Conservation (phyloP, 139 green algal genomes). For the Tetraselmis chui region DNA sequence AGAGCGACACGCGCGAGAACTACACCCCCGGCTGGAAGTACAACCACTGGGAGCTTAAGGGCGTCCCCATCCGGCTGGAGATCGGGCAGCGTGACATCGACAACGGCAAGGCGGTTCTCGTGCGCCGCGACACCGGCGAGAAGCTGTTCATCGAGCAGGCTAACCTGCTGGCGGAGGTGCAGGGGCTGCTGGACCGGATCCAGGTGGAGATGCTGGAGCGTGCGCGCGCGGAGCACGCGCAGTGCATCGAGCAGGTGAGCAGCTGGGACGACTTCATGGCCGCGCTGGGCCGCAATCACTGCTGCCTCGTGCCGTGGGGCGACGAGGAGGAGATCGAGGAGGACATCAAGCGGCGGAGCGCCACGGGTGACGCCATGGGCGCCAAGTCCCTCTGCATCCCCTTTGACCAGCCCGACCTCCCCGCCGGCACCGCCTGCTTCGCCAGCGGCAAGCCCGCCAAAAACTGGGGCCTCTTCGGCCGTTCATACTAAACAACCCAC, state of each 20-base stretch:
- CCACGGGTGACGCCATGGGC: conserved; percentile 69
- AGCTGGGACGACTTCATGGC: conserved; percentile 93
- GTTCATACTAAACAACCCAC: conserved; percentile 68
- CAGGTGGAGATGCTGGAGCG: conserved; percentile 75
- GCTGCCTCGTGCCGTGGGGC: conserved; percentile 88
- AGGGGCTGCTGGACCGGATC: conserved; percentile 70
- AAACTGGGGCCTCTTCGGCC: conserved; percentile 91
- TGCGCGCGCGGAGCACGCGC: conserved; percentile 45
- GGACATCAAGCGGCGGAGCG: conserved; percentile 80
- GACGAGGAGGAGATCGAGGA: conserved; percentile 76
- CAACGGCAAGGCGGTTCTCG: conserved; percentile 65
- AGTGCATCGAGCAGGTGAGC: conserved; percentile 53
- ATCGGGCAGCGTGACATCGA: conserved; percentile 93
- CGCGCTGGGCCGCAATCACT: conserved; percentile 82
- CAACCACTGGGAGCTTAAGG: conserved; percentile 97
- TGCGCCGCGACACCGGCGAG: conserved; percentile 79
- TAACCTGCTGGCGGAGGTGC: conserved; percentile 17
- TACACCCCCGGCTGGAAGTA: conserved; percentile 99
- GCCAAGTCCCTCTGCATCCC: conserved; percentile 97
- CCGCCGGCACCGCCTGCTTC: conserved; percentile 86
- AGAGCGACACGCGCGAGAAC: conserved; percentile 79
- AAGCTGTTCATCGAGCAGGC: conserved; percentile 6
- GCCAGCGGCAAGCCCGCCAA: conserved; percentile 87
- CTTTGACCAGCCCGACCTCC: conserved; percentile 84
- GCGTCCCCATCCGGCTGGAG: conserved; percentile 88